These are phyloP conservation scores for Graphilbum fragrans DNA, from an alignment of 2,329 filamentous ascomycete genomes.

Conservation along the genomic window DNA sequence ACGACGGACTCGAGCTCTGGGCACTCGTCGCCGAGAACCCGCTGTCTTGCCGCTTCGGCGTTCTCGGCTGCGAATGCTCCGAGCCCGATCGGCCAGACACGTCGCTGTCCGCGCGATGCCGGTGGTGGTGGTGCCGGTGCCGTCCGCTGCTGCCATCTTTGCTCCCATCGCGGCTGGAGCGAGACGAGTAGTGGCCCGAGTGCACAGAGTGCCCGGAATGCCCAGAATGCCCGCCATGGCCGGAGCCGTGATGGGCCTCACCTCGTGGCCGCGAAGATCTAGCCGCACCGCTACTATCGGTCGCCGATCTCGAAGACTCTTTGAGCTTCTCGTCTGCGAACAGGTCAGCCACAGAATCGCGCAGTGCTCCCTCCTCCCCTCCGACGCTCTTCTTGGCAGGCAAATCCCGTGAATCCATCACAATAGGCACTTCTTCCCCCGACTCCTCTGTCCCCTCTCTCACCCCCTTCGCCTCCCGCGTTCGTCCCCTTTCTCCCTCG, in stretches of 20 bases:
- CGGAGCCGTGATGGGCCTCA: conserved; percentile 29
- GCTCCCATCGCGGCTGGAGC: conserved; percentile 18
- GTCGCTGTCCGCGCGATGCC: conserved; percentile 23
- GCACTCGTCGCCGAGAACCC: conserved; percentile 29
- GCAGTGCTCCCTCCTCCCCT: conserved; percentile 25
- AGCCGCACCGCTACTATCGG: conserved; percentile 13
- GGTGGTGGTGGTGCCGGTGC: conserved; percentile 19
- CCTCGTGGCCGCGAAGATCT: conserved; percentile 22
- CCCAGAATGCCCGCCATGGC: too few relatives aligned
- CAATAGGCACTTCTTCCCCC: conserved; percentile 4
- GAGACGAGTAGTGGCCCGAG: conserved; percentile 22
- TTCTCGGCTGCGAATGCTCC: conserved; percentile 21
- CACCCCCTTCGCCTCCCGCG: conserved; percentile 9
- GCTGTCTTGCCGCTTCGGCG: conserved; percentile 31
- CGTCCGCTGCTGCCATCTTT: conserved; percentile 13
- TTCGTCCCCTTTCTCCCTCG: conserved; percentile 4
- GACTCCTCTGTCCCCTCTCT: conserved; percentile 7
- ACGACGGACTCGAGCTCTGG: conserved; percentile 14
- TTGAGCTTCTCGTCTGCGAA: conserved; percentile 36
- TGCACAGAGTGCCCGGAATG: too few relatives aligned
- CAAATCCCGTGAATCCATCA: conserved; percentile 2
- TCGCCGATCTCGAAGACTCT: conserved; percentile 13
- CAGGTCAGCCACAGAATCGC: conserved; percentile 41
- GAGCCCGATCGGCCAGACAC: conserved; percentile 18
- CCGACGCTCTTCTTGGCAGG: conserved; percentile 15